A percentile compares a stretch with the other conserved stretches of the same genome.
Evolutionary conservation across 139 green algal genomes (phyloP).

Genomic region (Chlorokybus atmophyticus): DNA sequence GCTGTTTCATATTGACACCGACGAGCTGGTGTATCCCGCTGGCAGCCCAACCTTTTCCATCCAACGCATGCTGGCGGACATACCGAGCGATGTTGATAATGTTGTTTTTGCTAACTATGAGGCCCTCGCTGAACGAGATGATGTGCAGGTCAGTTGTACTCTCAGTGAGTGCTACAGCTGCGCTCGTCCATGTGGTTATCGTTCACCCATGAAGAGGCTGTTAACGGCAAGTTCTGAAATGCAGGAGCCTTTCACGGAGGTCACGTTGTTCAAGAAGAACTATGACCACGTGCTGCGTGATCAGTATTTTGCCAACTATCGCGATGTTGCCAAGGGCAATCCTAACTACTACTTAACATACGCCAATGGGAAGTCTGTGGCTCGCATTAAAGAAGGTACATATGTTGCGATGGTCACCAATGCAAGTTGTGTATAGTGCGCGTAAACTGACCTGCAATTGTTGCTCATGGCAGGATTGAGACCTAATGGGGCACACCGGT

Average conservation of each 20-base stretch:
- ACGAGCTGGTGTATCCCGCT: slow-evolving; percentile 64
- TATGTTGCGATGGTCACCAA: no score
- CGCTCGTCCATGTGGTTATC: no score
- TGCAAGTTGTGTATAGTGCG: no score
- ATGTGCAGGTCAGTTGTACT: no score
- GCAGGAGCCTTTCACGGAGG: no score
- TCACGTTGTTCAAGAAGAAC: slow-evolving; percentile 71
- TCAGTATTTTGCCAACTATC: slow-evolving; percentile 46
- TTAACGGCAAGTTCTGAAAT: no score
- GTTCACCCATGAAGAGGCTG: no score
- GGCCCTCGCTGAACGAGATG: no score
- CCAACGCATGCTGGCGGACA: slow-evolving; percentile 23
- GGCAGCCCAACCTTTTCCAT: slow-evolving; percentile 44
- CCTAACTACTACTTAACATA: slow-evolving; percentile 77
- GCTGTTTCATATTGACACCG: slow-evolving; percentile 69
- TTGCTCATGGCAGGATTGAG: slow-evolving; percentile 40
- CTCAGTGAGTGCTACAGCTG: no score
- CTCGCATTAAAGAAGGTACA: slow-evolving; percentile 47
- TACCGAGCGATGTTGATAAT: slow-evolving; percentile 42
- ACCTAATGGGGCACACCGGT: slow-evolving; percentile 66
- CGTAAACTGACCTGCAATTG: no score
- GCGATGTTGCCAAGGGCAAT: slow-evolving; percentile 46
- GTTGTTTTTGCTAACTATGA: slow-evolving; percentile 75
- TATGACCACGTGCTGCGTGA: slow-evolving; percentile 55
- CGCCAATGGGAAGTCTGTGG: slow-evolving; percentile 59